Base-by-base conservation (phyloP, 495 filamentous ascomycete species). In the Daldinia vernicosa region DNA sequence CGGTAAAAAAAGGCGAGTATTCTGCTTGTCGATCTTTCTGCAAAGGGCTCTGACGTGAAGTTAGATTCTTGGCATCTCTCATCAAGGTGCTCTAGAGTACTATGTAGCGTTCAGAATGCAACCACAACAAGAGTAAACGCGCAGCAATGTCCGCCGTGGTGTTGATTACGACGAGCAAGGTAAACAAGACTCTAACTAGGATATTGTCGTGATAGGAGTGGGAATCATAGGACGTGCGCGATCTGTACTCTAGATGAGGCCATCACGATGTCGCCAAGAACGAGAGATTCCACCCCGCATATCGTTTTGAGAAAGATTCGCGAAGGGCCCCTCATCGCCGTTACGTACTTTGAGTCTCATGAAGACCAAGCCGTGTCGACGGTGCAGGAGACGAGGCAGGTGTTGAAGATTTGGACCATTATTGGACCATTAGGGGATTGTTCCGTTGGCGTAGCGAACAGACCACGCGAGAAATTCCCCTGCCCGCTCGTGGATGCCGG, bases 391-490 rank as follows among this genome's bases (percentile, higher is more conserved):
- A 47, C 19, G 43, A 24, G 8, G 43, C 19, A 47, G 43, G 9
- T 12, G 43, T 47, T 22, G 17, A 47, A 26, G 24, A 59, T 60
- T 27, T 37, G 37, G 39, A 52, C 59, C 53, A 67, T 58, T 67
- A 67, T 27, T 37, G 37, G 39, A 52, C 59, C 53, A 67, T 58
- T 67, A 67, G 63, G 60, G 60, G 35, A 0, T 26, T 30, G 37
- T 60, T 60, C 54, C 59, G 30, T n/a, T 17, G 54, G 26, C 4
- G 32, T 26, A 52, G 57, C 53, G 60, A 61, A 66, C 70, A 66
- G 66, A 66, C 60, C 65, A 57, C 60, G 59, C 54, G 69, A 66
- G 59, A 53, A 60, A 63, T 60, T 64, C 59, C 60, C 63, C 64
- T 64, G 59, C 47, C 47, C 30, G 59, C 35, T 56, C n/a, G 28